Evolutionary conservation across 768 basidiomycete species (phyloP), one percentile per base, ranked within the genome.

Genomic region (Hypsizygus marmoreus): DNA sequence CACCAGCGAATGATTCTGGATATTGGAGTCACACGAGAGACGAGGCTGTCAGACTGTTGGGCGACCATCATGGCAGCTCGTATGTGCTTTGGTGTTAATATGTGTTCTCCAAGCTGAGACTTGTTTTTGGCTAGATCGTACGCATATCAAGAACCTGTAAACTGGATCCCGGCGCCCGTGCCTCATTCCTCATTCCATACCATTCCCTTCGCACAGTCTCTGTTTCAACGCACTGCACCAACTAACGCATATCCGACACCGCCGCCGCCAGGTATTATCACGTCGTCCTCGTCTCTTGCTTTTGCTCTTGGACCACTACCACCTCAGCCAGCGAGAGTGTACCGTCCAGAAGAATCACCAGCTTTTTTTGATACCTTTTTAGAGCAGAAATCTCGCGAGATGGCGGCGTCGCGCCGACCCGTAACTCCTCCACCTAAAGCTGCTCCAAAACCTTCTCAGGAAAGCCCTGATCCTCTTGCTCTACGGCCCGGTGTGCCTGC

Each of bases 271-370:
- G 75, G 76, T 10, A 80, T 86, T 30, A 76, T 69, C 28, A 70
- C 75, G n/a, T 79, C 76, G 1, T 86, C 87, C 1, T 90, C 88
- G 12, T 90, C 88, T 10, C 77, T 89, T 45, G 88, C 88, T 4
- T 75, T 74, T 61, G 89, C 89, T 3, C 75, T 91, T 17, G 86
- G 84, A 4, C 64, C 57, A 22, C 62, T 64, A 2, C 62, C 57
- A 2, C 49, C 56, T 32, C 58, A 40, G 17, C 50, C 56, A 4
- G 59, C 56, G 6, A 68, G 57, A 16, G 55, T 67, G 7, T 79
- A 79, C 55, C 63, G 67, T 14, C 75, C 84, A 5, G 72, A 79
- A 44, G 81, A 89, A 34, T 88, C 85, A 1, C 61, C 71, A 2
- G 61, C 68, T 3, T 90, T 87, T 61, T 88, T 88, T 61, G 76